These are phyloP conservation scores for Tuber borchii DNA, from an alignment of 495 filamentous ascomycete species.

Conservation along the genomic window DNA sequence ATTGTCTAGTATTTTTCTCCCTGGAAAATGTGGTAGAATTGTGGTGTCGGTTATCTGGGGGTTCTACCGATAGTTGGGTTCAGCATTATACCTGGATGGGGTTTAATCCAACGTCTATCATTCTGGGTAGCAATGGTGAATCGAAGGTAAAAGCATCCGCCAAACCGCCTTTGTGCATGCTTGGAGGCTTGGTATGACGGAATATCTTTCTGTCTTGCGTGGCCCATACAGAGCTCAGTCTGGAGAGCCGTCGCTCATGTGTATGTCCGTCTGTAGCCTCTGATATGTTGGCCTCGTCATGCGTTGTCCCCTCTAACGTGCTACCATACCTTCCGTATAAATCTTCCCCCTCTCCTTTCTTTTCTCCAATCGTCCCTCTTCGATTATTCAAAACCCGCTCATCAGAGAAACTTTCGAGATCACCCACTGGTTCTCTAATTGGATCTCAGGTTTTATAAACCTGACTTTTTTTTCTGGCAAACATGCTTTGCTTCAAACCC, in stretches of 20 bases:
- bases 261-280: no score
- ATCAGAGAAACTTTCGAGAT: background rate
- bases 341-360: background rate
- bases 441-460: background rate
- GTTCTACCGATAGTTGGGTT: no score
- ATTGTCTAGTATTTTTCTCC: background rate
- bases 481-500: slow-evolving; percentile 17
- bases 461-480: background rate
- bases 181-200: background rate
- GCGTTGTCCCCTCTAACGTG: background rate
- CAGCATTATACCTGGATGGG: no score
- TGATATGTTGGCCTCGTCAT: background rate
- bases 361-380: background rate
- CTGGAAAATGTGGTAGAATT: background rate
- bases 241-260: no score
- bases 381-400: background rate
- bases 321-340: background rate
- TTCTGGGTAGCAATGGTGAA: no score
- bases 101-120: no score
- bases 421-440: background rate
- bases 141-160: background rate
- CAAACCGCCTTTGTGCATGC: background rate
- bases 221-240: background rate
- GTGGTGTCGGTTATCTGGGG: background rate
- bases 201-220: background rate